Evolutionary conservation across 768 basidiomycete species (phyloP).

Genomic region (Solioccasus polychromus): DNA sequence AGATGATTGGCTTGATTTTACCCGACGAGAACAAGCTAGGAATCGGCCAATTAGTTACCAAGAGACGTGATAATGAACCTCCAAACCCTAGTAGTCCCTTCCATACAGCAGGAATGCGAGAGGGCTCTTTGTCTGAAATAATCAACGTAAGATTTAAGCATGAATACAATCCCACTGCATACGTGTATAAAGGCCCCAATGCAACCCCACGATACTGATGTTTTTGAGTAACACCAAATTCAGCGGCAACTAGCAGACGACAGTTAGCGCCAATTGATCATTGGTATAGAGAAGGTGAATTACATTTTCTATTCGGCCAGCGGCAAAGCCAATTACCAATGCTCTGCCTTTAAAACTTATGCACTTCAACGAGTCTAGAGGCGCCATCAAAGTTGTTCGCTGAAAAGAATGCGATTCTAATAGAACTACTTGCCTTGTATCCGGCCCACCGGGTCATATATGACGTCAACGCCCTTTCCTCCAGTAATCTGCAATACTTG

Average conservation of each 20-base stretch:
- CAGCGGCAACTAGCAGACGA: constrained; percentile 65
- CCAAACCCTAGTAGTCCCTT: constrained; percentile 61
- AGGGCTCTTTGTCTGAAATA: constrained; percentile 58
- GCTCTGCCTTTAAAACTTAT: constrained; percentile 93
- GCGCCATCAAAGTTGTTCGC: background rate
- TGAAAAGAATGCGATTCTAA: background rate
- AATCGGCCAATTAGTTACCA: constrained; percentile 5
- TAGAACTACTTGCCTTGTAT: constrained; percentile 50
- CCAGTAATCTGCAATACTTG: constrained; percentile 79
- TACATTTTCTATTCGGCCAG: constrained; percentile 25
- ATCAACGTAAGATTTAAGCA: background rate
- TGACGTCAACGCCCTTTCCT: constrained; percentile 82
- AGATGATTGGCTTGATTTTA: constrained; percentile 66
- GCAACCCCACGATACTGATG: constrained; percentile 76
- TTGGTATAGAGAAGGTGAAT: background rate
- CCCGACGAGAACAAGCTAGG: constrained; percentile 66
- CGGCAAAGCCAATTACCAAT: constrained; percentile 77
- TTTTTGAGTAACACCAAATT: constrained; percentile 85
- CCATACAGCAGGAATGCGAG: constrained; percentile 69
- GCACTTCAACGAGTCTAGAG: constrained; percentile 79
- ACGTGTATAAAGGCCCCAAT: constrained; percentile 84
- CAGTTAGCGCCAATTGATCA: constrained; percentile 3
- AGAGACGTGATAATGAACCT: background rate
- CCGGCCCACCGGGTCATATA: constrained; percentile 85
- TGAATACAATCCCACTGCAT: constrained; percentile 24